Evolutionary conservation across 106 monocot species (phyloP).

Genomic region (Gastrodia elata): DNA sequence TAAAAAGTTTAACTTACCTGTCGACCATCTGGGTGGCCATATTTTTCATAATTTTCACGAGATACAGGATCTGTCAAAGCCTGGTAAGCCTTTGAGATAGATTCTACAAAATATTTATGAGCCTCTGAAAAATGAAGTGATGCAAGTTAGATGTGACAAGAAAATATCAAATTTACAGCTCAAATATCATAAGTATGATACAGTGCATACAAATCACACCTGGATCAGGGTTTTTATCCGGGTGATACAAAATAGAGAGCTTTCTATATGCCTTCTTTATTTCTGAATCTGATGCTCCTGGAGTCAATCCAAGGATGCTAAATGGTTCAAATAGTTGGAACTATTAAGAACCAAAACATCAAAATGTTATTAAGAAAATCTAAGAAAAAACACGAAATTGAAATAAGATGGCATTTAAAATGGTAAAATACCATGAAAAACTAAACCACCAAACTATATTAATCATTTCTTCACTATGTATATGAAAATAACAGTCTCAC

Average conservation of each 20-base stretch:
- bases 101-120: slow-evolving; percentile 40
- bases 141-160: slow-evolving; percentile 1
- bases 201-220: slow-evolving; percentile 25
- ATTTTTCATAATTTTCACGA: slow-evolving; percentile 77
- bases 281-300: slow-evolving; percentile 80
- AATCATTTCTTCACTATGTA: no score
- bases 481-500: no score
- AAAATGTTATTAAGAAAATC: neutral
- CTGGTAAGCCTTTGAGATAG: slow-evolving; percentile 26
- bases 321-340: slow-evolving; percentile 86
- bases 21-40: slow-evolving; percentile 85
- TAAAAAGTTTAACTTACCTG: slow-evolving; percentile 28
- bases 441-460: no score
- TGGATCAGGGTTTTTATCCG: slow-evolving; percentile 99
- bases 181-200: neutral
- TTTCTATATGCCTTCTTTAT: slow-evolving; percentile 94
- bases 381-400: neutral
- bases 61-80: slow-evolving; percentile 25
- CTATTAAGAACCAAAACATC: slow-evolving; percentile 26
- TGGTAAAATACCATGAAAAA: neutral
- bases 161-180: neutral
- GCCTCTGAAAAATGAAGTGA: slow-evolving; percentile 46
- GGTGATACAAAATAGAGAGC: slow-evolving; percentile 90
- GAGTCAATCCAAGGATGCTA: slow-evolving; percentile 78
- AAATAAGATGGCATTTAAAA: neutral